phyloP scores from a whole-genome alignment of 768 basidiomycete genomes.

The Kwoniella newhampshirensis region DNA sequence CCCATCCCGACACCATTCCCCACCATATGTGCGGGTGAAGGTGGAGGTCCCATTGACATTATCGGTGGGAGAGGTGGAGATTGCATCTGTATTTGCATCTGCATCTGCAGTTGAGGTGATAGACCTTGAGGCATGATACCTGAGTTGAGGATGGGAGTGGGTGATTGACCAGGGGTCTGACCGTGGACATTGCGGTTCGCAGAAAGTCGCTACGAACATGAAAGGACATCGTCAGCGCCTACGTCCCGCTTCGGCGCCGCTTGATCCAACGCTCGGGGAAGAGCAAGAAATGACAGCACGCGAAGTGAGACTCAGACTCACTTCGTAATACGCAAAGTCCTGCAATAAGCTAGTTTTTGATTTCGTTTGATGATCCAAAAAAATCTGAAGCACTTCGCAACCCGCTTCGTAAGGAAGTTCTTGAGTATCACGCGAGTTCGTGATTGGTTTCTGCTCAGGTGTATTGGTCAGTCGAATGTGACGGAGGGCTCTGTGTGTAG shows the following conservation, averaged over 20 bases:
- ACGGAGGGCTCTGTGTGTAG: slow-evolving; percentile 33
- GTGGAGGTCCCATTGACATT: background rate
- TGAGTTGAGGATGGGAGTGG: slow-evolving; percentile 4
- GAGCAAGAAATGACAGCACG: background rate
- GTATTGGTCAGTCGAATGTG: slow-evolving; percentile 65
- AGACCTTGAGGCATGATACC: background rate
- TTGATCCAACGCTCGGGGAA: background rate
- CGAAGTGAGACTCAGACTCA: slow-evolving; percentile 22
- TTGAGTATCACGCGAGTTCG: slow-evolving; percentile 96
- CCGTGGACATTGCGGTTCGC: slow-evolving; percentile 13
- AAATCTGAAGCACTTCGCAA: slow-evolving; percentile 93
- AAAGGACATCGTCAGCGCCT: background rate
- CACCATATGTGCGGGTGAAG: background rate
- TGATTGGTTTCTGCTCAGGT: slow-evolving; percentile 96
- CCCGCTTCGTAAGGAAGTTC: slow-evolving; percentile 94
- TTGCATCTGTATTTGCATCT: slow-evolving; percentile 21
- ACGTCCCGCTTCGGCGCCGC: background rate
- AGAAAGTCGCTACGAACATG: slow-evolving; percentile 14
- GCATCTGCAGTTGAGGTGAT: slow-evolving; percentile 5
- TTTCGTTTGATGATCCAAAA: slow-evolving; percentile 73
- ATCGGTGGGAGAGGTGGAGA: slow-evolving; percentile 7
- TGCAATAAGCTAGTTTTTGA: slow-evolving; percentile 89
- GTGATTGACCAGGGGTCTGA: slow-evolving; percentile 7
- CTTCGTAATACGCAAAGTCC: slow-evolving; percentile 59
- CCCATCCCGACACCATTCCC: too few relatives aligned